Evolutionary conservation across 2,329 filamentous ascomycete genomes (phyloP).

Genomic region (Camillea tinctor): DNA sequence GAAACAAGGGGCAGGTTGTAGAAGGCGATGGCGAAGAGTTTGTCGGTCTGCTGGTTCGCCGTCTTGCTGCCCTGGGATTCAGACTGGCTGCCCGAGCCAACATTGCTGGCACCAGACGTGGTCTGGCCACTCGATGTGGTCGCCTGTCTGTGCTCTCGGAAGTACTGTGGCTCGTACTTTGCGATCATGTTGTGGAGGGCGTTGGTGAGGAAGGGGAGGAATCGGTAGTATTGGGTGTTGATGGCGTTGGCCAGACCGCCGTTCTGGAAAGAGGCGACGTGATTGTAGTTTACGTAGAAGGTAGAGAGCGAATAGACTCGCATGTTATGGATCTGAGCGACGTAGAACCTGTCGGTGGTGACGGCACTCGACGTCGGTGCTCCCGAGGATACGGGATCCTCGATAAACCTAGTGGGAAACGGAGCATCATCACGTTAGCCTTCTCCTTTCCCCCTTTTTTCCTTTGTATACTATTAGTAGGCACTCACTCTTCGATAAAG

Average conservation of each 20-base stretch:
- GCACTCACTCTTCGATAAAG: slow-evolving; percentile 71
- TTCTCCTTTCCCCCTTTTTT: too few species aligned
- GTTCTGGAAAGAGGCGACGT: slow-evolving; percentile 74
- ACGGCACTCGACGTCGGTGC: slow-evolving; percentile 66
- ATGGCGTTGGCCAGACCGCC: slow-evolving; percentile 83
- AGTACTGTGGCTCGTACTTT: slow-evolving; percentile 93
- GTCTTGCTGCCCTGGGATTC: slow-evolving; percentile 71
- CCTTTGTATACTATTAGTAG: background rate
- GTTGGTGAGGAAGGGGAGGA: slow-evolving; percentile 84
- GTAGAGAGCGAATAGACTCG: slow-evolving; percentile 74
- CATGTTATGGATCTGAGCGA: slow-evolving; percentile 80
- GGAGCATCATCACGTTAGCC: background rate
- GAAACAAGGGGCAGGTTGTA: slow-evolving; percentile 91
- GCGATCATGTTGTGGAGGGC: slow-evolving; percentile 90
- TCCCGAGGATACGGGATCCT: slow-evolving; percentile 64
- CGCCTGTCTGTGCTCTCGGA: slow-evolving; percentile 85
- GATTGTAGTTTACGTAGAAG: slow-evolving; percentile 83
- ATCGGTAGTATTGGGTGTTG: slow-evolving; percentile 89
- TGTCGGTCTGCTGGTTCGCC: slow-evolving; percentile 92
- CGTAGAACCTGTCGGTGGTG: slow-evolving; percentile 79
- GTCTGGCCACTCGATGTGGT: slow-evolving; percentile 71
- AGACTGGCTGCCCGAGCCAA: slow-evolving; percentile 60
- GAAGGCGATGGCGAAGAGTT: slow-evolving; percentile 88
- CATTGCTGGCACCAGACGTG: slow-evolving; percentile 63
- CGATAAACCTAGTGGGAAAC: slow-evolving; percentile 53